Conservation (phyloP, 768 basidiomycete species). For the Leccinum incarnatum region DNA sequence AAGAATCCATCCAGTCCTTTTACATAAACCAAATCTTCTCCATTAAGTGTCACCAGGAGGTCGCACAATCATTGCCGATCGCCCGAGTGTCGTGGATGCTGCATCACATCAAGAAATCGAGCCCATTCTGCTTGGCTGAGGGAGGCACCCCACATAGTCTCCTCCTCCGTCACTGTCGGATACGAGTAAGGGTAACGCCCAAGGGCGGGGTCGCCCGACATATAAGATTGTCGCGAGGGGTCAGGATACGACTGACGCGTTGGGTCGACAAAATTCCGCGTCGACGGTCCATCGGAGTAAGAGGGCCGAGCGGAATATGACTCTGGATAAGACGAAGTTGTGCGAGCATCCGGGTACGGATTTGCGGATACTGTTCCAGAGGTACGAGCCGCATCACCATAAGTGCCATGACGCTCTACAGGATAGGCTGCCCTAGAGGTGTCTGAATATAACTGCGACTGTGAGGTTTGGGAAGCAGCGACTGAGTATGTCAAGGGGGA, state of each 20-base stretch:
- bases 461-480: constrained; percentile 18
- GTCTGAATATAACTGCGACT: constrained; percentile 28
- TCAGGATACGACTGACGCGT: constrained; percentile 24
- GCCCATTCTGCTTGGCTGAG: constrained; percentile 78
- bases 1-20: constrained; percentile 26
- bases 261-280: constrained; percentile 24
- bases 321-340: constrained; percentile 24
- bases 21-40: constrained; percentile 25
- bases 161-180: constrained; percentile 50
- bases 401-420: constrained; percentile 22
- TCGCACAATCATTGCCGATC: constrained; percentile 26
- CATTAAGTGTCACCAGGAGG: constrained; percentile 7
- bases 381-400: constrained; percentile 21
- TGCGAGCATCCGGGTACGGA: constrained; percentile 29
- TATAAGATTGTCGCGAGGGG: constrained; percentile 28
- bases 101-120: constrained; percentile 62
- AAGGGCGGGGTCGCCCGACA: constrained; percentile 21
- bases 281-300: constrained; percentile 23
- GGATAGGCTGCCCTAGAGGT: constrained; percentile 20
- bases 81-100: constrained; percentile 38
- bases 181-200: constrained; percentile 37
- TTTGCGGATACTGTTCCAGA: constrained; percentile 20
- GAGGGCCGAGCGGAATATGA: constrained; percentile 24
- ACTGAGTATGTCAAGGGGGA: constrained; percentile 27
- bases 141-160: constrained; percentile 71